Percentiles rank a stretch among this genome's conserved stretches.
Evolutionary conservation across 495 filamentous ascomycete species (phyloP).

Genomic region (Penicillium lividum): DNA sequence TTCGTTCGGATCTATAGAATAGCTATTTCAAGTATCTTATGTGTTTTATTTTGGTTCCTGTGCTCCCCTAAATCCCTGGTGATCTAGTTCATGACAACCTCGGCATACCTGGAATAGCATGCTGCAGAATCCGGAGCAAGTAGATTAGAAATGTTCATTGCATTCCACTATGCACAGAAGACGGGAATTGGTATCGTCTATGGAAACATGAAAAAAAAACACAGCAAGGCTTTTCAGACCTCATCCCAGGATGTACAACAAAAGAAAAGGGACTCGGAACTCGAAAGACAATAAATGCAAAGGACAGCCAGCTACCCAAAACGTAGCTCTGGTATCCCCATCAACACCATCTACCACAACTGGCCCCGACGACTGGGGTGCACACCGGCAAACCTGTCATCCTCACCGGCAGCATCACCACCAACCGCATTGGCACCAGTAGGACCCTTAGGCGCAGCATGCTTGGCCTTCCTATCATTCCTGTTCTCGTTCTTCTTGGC

Average conservation of each 20-base stretch:
- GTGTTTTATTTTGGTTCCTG: not conserved
- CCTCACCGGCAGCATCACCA: constrained; percentile 16
- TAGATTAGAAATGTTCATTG: not conserved
- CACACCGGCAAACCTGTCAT: constrained; percentile 45
- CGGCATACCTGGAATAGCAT: not conserved
- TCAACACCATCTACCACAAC: constrained; percentile 33
- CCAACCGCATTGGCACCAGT: constrained; percentile 29
- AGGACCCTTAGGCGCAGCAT: constrained; percentile 5
- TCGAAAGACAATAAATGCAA: constrained; percentile 2
- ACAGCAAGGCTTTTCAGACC: constrained; percentile 15
- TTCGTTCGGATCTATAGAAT: constrained; percentile 8
- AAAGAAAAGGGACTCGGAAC: constrained; percentile 3
- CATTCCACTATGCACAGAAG: constrained; percentile 14
- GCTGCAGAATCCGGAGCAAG: not conserved
- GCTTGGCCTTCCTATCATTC: constrained; percentile 29
- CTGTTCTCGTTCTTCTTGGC: constrained; percentile 49
- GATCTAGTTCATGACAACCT: not conserved
- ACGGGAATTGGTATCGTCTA: constrained; percentile 21
- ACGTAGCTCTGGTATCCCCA: not conserved
- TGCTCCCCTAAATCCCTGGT: not conserved
- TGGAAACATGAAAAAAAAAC: constrained; percentile 15
- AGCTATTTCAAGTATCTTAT: not conserved
- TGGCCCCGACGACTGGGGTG: constrained; percentile 61
- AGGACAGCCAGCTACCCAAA: not conserved
- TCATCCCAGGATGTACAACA: constrained; percentile 11